phyloP scores from a whole-genome alignment of 1,139 yeast species.

The Nakaseomyces glabratus region DNA sequence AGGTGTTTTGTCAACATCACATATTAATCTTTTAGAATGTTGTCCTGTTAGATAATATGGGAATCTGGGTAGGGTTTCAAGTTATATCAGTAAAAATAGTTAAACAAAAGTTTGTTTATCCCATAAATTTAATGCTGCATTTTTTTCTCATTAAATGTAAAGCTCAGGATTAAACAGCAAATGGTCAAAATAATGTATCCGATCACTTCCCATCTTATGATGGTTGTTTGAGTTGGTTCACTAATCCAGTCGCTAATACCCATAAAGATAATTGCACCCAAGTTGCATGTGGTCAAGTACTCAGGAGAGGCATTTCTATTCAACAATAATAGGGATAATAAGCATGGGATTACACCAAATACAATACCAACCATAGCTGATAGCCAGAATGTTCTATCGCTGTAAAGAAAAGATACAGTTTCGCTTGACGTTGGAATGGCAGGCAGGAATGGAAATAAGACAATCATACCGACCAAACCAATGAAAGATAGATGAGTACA shows the following conservation, averaged over 20 bases:
- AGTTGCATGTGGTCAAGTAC: conserved; percentile 21
- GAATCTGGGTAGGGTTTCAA: too few relatives aligned
- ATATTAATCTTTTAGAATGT: too few relatives aligned
- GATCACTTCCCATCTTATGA: conserved; percentile 28
- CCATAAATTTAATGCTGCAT: conserved; percentile 5
- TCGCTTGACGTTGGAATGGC: conserved; percentile 12
- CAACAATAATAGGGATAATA: conserved; percentile 18
- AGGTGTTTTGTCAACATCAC: too few relatives aligned
- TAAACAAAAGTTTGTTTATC: too few relatives aligned
- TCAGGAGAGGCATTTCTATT: conserved; percentile 21
- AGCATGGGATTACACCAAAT: conserved; percentile 21
- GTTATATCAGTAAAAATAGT: too few relatives aligned
- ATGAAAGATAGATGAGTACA: conserved; percentile 20
- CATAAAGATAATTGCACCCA: conserved; percentile 25
- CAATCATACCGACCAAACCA: conserved; percentile 18
- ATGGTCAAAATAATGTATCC: conserved; percentile 24
- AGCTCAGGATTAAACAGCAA: conserved; percentile 21
- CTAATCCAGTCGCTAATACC: conserved; percentile 27
- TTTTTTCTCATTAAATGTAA: conserved; percentile 11
- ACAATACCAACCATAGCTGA: conserved; percentile 18
- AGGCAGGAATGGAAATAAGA: conserved; percentile 21
- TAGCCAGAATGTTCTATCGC: conserved; percentile 21
- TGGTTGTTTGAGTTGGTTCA: conserved; percentile 24
- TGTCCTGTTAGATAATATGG: too few relatives aligned
- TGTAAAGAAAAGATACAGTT: conserved; percentile 14